Evolutionary conservation across 1,284 basidiomycete species (phyloP).

Genomic region (Sanghuangporus baumii): DNA sequence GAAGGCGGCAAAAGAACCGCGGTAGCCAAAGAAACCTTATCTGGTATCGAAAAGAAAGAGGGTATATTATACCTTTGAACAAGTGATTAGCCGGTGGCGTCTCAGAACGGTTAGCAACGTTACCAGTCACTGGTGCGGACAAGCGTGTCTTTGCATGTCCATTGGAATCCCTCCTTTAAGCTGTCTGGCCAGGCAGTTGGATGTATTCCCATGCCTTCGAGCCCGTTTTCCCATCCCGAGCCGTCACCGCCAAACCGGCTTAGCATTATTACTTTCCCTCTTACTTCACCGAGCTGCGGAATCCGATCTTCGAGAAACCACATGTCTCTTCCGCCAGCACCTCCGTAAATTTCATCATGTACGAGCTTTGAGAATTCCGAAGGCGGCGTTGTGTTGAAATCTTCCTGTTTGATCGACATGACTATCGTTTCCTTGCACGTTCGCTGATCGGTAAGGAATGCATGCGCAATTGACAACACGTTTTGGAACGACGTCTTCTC

Average conservation of each 20-base stretch:
- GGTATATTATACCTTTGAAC: slow-evolving; percentile 67
- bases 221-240: slow-evolving; percentile 54
- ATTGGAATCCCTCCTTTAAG: slow-evolving; percentile 61
- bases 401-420: slow-evolving; percentile 85
- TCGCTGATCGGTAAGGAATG: slow-evolving; percentile 55
- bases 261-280: slow-evolving; percentile 78
- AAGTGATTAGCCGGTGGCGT: slow-evolving; percentile 3
- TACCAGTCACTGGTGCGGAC: slow-evolving; percentile 83
- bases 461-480: slow-evolving; percentile 53
- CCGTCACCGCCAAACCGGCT: slow-evolving; percentile 74
- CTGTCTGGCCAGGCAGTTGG: slow-evolving; percentile 81
- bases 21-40: slow-evolving; percentile 61
- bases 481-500: slow-evolving; percentile 62
- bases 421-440: slow-evolving; percentile 69
- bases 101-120: neutral
- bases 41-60: slow-evolving; percentile 71
- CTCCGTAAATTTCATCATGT: slow-evolving; percentile 51
- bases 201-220: slow-evolving; percentile 75
- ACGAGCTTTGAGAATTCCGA: slow-evolving; percentile 60
- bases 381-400: slow-evolving; percentile 41
- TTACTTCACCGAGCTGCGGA: slow-evolving; percentile 72
- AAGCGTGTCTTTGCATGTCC: slow-evolving; percentile 62
- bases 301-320: slow-evolving; percentile 80
- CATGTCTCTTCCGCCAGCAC: slow-evolving; percentile 54
- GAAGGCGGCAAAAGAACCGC: slow-evolving; percentile 42